phyloP scores from a whole-genome alignment of 257 asterid species.

The Catharanthus roseus region DNA sequence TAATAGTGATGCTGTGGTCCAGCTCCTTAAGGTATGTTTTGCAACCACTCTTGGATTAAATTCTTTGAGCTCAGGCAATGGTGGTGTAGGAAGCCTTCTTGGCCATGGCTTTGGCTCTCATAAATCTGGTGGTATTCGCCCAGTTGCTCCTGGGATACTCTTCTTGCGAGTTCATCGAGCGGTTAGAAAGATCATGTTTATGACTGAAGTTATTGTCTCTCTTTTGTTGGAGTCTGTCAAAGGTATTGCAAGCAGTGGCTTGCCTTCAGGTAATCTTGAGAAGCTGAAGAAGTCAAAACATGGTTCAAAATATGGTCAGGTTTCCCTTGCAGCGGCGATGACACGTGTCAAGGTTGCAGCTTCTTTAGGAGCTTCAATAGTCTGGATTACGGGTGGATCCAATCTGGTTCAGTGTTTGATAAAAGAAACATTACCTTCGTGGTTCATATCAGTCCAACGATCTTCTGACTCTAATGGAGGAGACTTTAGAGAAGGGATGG shows the following conservation, averaged over 20 bases:
- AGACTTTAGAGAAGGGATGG: constrained; percentile 52
- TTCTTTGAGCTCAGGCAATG: constrained; percentile 44
- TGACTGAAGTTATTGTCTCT: constrained; percentile 76
- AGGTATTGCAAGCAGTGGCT: constrained; percentile 52
- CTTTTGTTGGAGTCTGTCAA: constrained; percentile 69
- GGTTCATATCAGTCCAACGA: constrained; percentile 71
- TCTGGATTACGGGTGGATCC: constrained; percentile 82
- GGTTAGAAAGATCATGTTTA: constrained; percentile 57
- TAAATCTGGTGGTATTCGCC: constrained; percentile 57
- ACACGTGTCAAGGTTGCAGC: constrained; percentile 76
- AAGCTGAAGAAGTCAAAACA: constrained; percentile 57
- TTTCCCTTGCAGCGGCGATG: constrained; percentile 72
- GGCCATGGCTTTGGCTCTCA: constrained; percentile 96
- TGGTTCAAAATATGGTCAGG: constrained; percentile 60
- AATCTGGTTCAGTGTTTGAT: constrained; percentile 54
- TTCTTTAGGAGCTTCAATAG: constrained; percentile 75
- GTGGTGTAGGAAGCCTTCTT: constrained; percentile 87
- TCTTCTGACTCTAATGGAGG: constrained; percentile 29
- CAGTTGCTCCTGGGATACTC: constrained; percentile 93
- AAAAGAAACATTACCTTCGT: constrained; percentile 74
- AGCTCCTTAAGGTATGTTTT: constrained; percentile 84
- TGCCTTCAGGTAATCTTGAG: constrained; percentile 51
- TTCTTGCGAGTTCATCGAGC: constrained; percentile 82
- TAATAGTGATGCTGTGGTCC: constrained; percentile 74
- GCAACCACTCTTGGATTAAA: constrained; percentile 64